These are phyloP conservation scores for Aspergillus diversus DNA, from an alignment of 495 filamentous ascomycete genomes.

Conservation along the genomic window DNA sequence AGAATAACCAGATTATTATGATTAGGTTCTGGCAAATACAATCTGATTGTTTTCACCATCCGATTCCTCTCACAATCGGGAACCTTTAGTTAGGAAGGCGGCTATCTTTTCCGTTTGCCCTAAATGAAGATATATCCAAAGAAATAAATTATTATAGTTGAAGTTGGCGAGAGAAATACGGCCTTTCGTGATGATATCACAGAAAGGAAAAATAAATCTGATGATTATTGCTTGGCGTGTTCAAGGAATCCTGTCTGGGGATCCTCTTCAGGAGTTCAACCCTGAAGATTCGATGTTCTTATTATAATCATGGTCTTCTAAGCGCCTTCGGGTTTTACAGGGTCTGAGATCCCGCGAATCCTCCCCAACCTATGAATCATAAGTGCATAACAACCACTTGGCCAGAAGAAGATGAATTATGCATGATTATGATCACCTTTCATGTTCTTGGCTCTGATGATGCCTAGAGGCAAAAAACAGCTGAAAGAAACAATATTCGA, in stretches of 20 bases:
- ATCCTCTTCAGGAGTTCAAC: constrained; percentile 4
- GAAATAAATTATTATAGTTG: not conserved
- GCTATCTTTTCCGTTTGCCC: not conserved
- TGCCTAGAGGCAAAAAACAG: not conserved
- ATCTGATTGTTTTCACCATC: not conserved
- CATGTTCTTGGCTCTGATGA: no score
- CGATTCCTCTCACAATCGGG: not conserved
- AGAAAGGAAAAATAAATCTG: no score
- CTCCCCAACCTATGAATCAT: no score
- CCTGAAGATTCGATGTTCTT: not conserved
- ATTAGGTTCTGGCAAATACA: not conserved
- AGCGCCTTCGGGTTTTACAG: not conserved
- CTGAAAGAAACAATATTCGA: not conserved
- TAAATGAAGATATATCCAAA: not conserved
- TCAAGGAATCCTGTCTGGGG: not conserved
- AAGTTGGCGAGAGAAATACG: not conserved
- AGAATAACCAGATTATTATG: not conserved
- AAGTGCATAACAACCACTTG: no score
- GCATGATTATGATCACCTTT: not conserved
- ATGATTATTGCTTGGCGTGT: no score
- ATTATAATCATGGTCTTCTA: not conserved
- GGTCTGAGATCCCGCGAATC: not conserved
- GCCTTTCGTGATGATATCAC: no score
- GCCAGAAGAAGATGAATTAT: not conserved
- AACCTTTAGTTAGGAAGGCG: not conserved